A percentile compares a stretch with the other conserved stretches of the same genome.
phyloP scores from a whole-genome alignment of 2,329 filamentous ascomycete species.

The Exserohilum rostratum region DNA sequence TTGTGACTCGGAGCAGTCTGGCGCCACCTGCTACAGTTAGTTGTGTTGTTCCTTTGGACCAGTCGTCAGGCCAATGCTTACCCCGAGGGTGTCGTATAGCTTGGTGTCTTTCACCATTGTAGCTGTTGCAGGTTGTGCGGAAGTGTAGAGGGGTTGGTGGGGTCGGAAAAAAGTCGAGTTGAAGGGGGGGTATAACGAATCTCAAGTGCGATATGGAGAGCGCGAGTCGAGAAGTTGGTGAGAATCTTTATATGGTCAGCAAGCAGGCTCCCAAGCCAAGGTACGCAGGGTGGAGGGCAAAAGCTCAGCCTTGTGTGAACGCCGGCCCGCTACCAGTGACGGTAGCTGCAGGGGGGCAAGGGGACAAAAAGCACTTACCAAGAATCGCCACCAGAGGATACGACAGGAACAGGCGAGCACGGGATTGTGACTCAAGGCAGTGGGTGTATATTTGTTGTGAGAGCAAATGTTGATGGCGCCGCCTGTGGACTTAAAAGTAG shows the following conservation, averaged over 20 bases:
- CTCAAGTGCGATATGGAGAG: slow-evolving; percentile 8
- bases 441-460: slow-evolving; percentile 19
- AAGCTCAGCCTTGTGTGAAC: slow-evolving; percentile 26
- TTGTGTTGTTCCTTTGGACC: neutral
- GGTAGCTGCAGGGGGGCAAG: slow-evolving; percentile 3
- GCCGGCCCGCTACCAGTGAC: slow-evolving; percentile 13
- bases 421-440: slow-evolving; percentile 16
- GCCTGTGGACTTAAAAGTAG: slow-evolving; percentile 43
- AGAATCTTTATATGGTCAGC: slow-evolving; percentile 24
- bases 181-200: slow-evolving; percentile 15
- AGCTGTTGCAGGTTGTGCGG: slow-evolving; percentile 25
- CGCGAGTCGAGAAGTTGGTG: slow-evolving; percentile 8
- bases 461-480: slow-evolving; percentile 22
- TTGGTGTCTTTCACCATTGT: slow-evolving; percentile 82
- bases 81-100: slow-evolving; percentile 78
- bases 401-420: slow-evolving; percentile 3
- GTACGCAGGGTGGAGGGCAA: slow-evolving; percentile 20
- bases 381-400: slow-evolving; percentile 16
- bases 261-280: slow-evolving; percentile 10
- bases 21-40: slow-evolving; percentile 66
- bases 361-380: slow-evolving; percentile 25
- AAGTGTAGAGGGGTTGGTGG: slow-evolving; percentile 31
- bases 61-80: slow-evolving; percentile 54
- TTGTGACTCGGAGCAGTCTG: slow-evolving; percentile 80
- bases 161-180: slow-evolving; percentile 31